Conservation (phyloP, 2,329 filamentous ascomycete species). For the Nakataea oryzae region DNA sequence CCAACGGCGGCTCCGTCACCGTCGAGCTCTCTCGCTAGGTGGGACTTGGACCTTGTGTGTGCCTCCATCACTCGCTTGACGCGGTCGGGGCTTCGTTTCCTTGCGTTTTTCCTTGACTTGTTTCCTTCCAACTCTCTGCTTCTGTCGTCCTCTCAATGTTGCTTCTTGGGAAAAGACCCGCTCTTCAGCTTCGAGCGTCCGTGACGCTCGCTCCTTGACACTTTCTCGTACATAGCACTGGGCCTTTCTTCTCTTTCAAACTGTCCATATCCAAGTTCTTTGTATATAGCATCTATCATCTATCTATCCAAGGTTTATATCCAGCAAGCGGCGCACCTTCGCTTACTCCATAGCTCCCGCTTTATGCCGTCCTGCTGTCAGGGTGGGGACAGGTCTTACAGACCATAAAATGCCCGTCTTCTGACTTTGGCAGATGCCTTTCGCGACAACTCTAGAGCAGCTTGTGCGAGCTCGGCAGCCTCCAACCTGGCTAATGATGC, state of each 20-base stretch:
- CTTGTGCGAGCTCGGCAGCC: neutral
- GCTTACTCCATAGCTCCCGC: no score
- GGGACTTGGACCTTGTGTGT: neutral
- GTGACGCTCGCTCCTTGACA: neutral
- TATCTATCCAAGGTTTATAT: neutral
- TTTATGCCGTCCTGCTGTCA: no score
- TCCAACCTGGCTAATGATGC: neutral
- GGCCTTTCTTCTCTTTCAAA: neutral
- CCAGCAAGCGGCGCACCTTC: no score
- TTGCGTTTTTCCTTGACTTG: neutral
- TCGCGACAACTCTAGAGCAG: neutral
- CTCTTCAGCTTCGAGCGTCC: neutral
- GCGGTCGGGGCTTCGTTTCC: neutral
- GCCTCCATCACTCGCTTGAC: no score
- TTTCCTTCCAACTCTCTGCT: no score
- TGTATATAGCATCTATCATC: neutral
- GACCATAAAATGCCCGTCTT: neutral
- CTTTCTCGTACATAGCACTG: neutral
- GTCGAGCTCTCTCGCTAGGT: neutral
- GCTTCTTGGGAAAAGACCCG: neutral
- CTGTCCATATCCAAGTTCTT: neutral
- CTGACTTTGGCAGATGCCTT: neutral
- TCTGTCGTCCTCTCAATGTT: no score
- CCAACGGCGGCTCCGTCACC: constrained; percentile 10
- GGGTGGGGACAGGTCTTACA: no score